Evolutionary conservation across 768 basidiomycete genomes (phyloP).

Genomic region (Tulasnella sp.): DNA sequence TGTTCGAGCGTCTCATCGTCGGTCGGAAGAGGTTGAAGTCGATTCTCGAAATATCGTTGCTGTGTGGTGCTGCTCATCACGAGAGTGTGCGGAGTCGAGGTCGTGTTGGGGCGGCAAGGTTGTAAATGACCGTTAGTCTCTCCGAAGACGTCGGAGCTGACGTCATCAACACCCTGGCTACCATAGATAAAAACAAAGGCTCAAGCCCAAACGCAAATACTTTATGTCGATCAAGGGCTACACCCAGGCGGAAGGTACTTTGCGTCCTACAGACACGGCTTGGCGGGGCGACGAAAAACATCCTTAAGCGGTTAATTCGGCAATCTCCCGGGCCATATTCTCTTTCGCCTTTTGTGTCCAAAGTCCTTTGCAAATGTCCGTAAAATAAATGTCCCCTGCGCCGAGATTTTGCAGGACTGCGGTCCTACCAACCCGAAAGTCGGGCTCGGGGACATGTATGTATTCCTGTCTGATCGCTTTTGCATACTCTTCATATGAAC

Average conservation of each 20-base stretch:
- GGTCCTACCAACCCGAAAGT: not conserved
- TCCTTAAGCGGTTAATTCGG: not conserved
- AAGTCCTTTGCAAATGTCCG: not conserved
- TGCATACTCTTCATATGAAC: not conserved
- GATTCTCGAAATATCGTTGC: slow-evolving; percentile 24
- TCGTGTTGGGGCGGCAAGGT: not conserved
- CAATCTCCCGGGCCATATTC: not conserved
- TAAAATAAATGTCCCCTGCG: slow-evolving; percentile 8
- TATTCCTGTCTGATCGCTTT: not conserved
- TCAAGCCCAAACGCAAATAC: not conserved
- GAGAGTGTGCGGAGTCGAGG: not conserved
- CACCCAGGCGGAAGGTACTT: no score
- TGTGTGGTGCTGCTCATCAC: slow-evolving; percentile 11
- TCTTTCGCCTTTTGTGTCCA: slow-evolving; percentile 9
- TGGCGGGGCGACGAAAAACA: not conserved
- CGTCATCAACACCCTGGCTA: not conserved
- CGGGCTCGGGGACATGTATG: not conserved
- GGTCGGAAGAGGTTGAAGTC: not conserved
- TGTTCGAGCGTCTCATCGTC: slow-evolving; percentile 19
- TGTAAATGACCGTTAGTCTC: not conserved
- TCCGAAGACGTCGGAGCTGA: slow-evolving; percentile 10
- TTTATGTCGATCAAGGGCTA: no score
- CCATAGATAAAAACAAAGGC: not conserved
- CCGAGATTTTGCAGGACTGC: slow-evolving; percentile 2
- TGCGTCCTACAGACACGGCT: no score